Percentiles rank a stretch among this genome's conserved stretches.
These are phyloP conservation scores for Helotiales sp. DNA, from an alignment of 2,329 filamentous ascomycete species.

Conservation along the genomic window DNA sequence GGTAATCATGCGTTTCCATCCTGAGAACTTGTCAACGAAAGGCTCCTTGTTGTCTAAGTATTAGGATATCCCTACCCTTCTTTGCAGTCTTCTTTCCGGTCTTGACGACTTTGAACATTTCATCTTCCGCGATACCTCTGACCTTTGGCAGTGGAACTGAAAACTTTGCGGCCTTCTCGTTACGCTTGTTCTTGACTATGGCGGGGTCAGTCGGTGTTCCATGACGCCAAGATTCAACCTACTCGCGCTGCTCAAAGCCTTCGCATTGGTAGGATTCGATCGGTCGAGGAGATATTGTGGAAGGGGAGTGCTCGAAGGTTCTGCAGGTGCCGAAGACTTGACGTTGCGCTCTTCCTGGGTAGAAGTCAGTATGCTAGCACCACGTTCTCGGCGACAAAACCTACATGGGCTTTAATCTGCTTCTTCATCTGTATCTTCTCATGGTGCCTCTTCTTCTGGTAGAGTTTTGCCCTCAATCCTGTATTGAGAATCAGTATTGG, in stretches of 20 bases:
- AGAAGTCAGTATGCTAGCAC: not conserved
- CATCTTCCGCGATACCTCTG: conserved; percentile 88
- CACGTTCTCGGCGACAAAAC: not conserved
- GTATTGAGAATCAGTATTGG: too few species aligned
- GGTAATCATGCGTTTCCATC: conserved; percentile 68
- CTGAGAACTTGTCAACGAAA: too few species aligned
- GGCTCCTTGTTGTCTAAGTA: too few species aligned
- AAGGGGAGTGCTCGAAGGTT: conserved; percentile 78
- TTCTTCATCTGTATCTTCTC: conserved; percentile 99
- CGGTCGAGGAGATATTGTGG: conserved; percentile 94
- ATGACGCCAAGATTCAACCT: not conserved
- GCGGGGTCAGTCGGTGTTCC: not conserved
- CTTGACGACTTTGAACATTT: conserved; percentile 96
- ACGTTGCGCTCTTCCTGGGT: conserved; percentile 82
- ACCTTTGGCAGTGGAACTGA: conserved; percentile 92
- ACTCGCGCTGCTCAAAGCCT: conserved; percentile 75
- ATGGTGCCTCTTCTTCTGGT: conserved; percentile 89
- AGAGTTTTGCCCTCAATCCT: conserved; percentile 87
- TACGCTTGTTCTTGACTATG: conserved; percentile 83
- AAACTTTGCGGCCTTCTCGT: conserved; percentile 93
- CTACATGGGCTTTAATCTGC: conserved; percentile 76
- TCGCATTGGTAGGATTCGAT: conserved; percentile 53
- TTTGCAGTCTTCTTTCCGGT: conserved; percentile 93
- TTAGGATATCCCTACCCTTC: conserved; percentile 37
- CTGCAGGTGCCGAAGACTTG: conserved; percentile 64